Evolutionary conservation across 352 stramenopile species (phyloP), one percentile per base, ranked within the genome.

Genomic region (Aphanomyces invadans): DNA sequence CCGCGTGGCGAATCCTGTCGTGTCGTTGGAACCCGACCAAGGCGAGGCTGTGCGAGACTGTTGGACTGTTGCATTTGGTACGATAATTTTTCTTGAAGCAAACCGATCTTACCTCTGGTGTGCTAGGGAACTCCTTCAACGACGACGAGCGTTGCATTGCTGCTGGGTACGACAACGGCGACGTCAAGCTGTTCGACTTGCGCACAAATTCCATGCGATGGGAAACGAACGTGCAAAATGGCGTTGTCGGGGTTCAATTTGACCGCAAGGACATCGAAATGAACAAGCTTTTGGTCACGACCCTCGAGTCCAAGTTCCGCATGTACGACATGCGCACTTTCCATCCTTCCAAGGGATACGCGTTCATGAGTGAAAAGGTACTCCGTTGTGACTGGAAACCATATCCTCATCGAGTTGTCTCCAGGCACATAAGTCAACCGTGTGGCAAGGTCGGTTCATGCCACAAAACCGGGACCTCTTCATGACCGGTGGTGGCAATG

Each of bases 211-310:
- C 80, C 61, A 78, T 98, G 70, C 76, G 89, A 53, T 99, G 93
- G 90, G 96, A 99, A 71, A 98, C 91, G 56, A 99, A 98, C 72
- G 92, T 90, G 52, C 83, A 91, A 64, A 98, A 98, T 76, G 96
- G 95, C 19, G 95, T 99, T n/a, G 96, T 97, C 39, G 90, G 83
- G 61, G 76, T 97, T 32, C 83, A 98, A 72, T 98, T 98, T 62
- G 96, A 99, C 73, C 83, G 95, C 39, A 96, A 94, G 62, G 92
- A 98, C 70, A 98, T 98, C 71, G 90, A 98, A 72, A 98, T 98
- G 95, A 99, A 99, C 76, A 98, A 99, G 70, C 71, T 97, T 28
- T 71, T 97, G 4, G 89, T 97, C 25, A 97, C 93, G 25, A 98
- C 95, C 38, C 79, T 98, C 42, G 95, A 99, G 71, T 96, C 87